Base-by-base conservation (phyloP, 306 rosid species). In the Cicer yamashitae region DNA sequence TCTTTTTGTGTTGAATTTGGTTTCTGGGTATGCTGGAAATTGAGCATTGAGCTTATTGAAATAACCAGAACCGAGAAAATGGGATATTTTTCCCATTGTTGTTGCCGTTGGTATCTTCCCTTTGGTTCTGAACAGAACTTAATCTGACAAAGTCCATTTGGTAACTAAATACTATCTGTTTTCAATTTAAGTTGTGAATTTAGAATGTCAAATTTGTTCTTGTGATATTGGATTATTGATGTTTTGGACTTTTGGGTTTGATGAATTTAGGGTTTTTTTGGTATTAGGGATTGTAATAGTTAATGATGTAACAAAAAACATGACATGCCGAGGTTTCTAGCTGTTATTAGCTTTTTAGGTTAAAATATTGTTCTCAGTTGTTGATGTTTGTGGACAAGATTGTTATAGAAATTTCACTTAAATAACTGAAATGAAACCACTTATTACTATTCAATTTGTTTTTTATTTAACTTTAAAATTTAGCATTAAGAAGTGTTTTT, bases 1-100 rank as follows among this genome's bases (percentile, higher is more conserved):
- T 81, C 43, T 44, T 59, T 65, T 37, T 61, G 10, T 12, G 59
- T 71, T 70, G 40, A 79, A 59, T 59, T 82, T 76, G 51, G 38
- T 71, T 71, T 41, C 52, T 52, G 79, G 60, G 39, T 54, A 34
- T 40, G 51, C 66, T 71, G 50, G 67, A 58, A 78, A 67, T 2
- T 76, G 57, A 79, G 71, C 89, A 82, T 79, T 79, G 65, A 58
- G 51, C 43, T 65, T 17, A 51, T 3, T 52, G 61, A 70, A 68
- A 77, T 75, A 14, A 8, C 41, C 48, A 65, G 67, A 76, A 37
- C 64, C 71, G 69, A 66, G 47, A 30, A 53, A 17, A 10, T 54
- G 62, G 52, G 17, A 30, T 65, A 3, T 34, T 58, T 5, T 18
- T 39, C 1, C 39, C 57, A 18, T 78, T 78, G 74, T 41, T 66